Evolutionary conservation across 2,329 filamentous ascomycete species (phyloP).

Genomic region (Penicillium sp.): DNA sequence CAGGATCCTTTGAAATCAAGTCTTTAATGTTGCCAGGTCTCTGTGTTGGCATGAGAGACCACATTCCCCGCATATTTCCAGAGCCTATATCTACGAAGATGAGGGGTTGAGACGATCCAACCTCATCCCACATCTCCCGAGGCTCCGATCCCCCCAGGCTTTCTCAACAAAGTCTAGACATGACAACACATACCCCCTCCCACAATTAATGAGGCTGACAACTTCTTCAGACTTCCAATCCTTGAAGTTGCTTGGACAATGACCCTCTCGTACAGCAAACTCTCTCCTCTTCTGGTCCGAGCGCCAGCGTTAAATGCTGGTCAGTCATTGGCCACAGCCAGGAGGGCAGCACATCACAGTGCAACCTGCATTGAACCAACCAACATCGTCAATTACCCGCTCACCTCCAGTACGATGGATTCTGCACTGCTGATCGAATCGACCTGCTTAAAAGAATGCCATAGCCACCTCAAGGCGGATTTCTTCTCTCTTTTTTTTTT

Average conservation of each 20-base stretch:
- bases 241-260: not conserved
- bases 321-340: not conserved
- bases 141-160: not conserved
- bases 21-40: not conserved
- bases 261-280: not conserved
- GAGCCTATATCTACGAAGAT: no score
- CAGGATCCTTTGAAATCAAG: not conserved
- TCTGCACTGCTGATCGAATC: constrained; percentile 19
- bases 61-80: not conserved
- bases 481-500: constrained; percentile 45
- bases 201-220: constrained; percentile 1
- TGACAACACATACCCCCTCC: not conserved
- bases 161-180: not conserved
- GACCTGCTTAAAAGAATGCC: constrained; percentile 25
- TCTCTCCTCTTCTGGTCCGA: constrained; percentile 4
- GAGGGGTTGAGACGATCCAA: no score
- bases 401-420: not conserved
- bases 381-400: constrained; percentile 12
- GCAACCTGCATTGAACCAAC: constrained; percentile 11
- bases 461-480: constrained; percentile 24
- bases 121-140: not conserved
- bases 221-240: not conserved
- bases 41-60: not conserved
- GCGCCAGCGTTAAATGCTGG: not conserved
- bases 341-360: constrained; percentile 8